phyloP scores from a whole-genome alignment of 345 rosid genomes.

The Bretschneidera sinensis region DNA sequence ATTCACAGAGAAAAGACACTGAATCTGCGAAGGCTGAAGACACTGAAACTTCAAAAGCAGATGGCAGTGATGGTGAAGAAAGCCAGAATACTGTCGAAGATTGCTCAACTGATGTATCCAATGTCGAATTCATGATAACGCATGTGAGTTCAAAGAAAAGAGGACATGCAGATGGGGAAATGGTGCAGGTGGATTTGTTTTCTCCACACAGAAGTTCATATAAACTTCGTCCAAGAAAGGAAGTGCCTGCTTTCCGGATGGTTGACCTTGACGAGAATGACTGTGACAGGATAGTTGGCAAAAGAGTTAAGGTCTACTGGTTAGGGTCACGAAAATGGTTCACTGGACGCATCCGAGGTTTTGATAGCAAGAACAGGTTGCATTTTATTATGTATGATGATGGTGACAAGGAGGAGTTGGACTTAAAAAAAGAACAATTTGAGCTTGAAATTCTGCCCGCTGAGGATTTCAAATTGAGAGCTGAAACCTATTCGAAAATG shows the following conservation, averaged over 20 bases:
- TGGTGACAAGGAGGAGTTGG: conserved; percentile 20
- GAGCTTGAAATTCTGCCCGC: conserved; percentile 16
- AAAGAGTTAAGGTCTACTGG: no score
- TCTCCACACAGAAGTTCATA: no score
- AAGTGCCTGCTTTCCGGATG: no score
- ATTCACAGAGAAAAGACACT: background rate
- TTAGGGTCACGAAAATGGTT: no score
- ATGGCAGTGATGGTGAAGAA: background rate
- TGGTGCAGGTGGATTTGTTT: no score
- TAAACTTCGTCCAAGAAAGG: no score
- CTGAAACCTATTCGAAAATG: conserved; percentile 7
- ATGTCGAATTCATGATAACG: background rate
- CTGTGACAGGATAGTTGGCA: no score
- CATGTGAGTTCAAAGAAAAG: background rate
- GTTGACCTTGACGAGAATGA: no score
- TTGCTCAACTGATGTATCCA: background rate
- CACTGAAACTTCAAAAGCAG: background rate
- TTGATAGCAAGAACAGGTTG: no score
- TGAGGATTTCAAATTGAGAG: conserved; percentile 12
- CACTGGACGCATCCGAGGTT: no score
- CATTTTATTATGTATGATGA: no score
- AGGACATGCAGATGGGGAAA: no score
- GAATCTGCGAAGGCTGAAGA: background rate
- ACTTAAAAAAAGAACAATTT: conserved; percentile 14
- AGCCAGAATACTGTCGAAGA: background rate